These are phyloP conservation scores for Botrytis aclada DNA, from an alignment of 2,329 filamentous ascomycete species.

Conservation along the genomic window DNA sequence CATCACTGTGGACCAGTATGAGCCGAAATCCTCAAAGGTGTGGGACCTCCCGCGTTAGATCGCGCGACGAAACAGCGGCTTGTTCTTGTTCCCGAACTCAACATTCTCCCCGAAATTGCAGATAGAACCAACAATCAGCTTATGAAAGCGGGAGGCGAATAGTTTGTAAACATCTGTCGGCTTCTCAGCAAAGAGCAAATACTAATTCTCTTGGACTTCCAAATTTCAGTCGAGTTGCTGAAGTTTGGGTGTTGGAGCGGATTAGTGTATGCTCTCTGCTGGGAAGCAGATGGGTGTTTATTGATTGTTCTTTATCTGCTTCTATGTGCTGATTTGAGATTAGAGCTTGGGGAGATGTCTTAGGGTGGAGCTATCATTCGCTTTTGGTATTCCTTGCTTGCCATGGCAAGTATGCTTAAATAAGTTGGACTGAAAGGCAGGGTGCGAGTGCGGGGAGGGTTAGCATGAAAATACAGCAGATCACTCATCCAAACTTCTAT, in stretches of 20 bases:
- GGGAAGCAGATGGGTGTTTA: not conserved
- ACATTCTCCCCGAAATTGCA: slow-evolving; percentile 60
- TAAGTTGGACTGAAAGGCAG: too few relatives aligned
- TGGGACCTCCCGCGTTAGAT: slow-evolving; percentile 59
- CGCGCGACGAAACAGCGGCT: slow-evolving; percentile 73
- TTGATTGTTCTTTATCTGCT: not conserved
- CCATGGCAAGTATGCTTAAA: not conserved
- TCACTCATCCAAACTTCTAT: not conserved
- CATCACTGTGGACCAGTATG: slow-evolving; percentile 33
- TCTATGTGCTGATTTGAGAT: not conserved
- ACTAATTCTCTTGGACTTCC: not conserved
- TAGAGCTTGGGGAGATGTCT: not conserved
- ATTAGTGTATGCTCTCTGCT: not conserved
- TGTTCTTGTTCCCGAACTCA: slow-evolving; percentile 65
- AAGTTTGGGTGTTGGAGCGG: not conserved
- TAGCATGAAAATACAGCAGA: not conserved
- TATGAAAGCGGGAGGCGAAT: slow-evolving; percentile 14
- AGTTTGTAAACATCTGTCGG: slow-evolving; percentile 22
- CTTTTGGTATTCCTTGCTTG: not conserved
- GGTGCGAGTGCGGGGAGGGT: too few relatives aligned
- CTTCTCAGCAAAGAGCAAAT: not conserved
- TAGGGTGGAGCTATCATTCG: not conserved
- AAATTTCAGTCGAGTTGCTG: not conserved
- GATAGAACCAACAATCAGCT: slow-evolving; percentile 39
- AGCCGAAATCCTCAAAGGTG: slow-evolving; percentile 34